Evolutionary conservation across 352 stramenopile genomes (phyloP).

Genomic region (Pythium myriotylum): DNA sequence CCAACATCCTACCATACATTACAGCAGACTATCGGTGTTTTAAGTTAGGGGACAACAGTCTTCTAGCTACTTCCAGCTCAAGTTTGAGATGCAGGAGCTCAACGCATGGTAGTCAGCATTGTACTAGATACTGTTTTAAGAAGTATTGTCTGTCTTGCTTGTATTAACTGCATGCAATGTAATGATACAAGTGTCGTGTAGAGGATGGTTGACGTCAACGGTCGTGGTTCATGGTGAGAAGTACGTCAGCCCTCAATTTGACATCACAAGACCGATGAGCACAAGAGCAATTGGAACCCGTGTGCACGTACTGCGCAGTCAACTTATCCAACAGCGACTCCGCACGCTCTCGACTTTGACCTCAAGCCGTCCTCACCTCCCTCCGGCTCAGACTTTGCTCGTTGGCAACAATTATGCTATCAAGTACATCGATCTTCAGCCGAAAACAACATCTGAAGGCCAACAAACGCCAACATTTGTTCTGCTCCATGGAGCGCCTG

Average conservation of each 20-base stretch:
- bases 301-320: background rate
- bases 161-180: too few species aligned
- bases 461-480: constrained; percentile 36
- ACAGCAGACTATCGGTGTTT: too few species aligned
- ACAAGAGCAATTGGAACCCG: too few species aligned
- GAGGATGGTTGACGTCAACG: background rate
- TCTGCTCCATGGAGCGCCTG: constrained; percentile 59
- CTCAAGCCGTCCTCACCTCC: constrained; percentile 1
- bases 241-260: background rate
- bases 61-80: too few species aligned
- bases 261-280: background rate
- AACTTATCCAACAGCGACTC: background rate
- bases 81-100: too few species aligned
- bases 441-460: background rate
- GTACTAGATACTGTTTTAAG: too few species aligned
- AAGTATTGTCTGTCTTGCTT: too few species aligned
- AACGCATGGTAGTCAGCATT: too few species aligned
- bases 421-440: constrained; percentile 28
- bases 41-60: too few species aligned
- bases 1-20: too few species aligned
- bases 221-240: background rate
- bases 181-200: too few species aligned
- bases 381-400: constrained; percentile 14
- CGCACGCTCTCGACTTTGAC: constrained; percentile 7
- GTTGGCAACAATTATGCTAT: constrained; percentile 17